phyloP scores from a whole-genome alignment of 1,284 basidiomycete species.

The Meira nashicola region DNA sequence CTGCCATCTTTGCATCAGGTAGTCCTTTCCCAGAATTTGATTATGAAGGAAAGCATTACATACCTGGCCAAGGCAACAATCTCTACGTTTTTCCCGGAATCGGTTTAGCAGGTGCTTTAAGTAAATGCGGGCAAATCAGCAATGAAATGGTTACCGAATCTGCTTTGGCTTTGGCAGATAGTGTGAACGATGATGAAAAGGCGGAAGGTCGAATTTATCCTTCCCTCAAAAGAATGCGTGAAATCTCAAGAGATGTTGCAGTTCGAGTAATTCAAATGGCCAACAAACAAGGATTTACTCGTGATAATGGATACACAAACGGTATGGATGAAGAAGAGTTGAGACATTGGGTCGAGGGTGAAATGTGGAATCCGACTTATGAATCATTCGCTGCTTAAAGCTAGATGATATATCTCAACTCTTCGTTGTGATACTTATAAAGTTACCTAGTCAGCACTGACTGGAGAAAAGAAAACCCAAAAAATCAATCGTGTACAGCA shows the following conservation, averaged over 20 bases:
- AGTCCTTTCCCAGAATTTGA: slow-evolving; percentile 74
- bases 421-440: no score
- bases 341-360: slow-evolving; percentile 36
- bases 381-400: background rate
- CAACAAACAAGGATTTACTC: slow-evolving; percentile 40
- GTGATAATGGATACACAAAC: slow-evolving; percentile 44
- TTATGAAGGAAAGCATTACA: slow-evolving; percentile 63
- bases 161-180: slow-evolving; percentile 69
- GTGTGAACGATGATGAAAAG: slow-evolving; percentile 68
- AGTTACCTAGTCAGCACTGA: no score
- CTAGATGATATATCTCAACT: no score
- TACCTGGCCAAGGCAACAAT: slow-evolving; percentile 87
- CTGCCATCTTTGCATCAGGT: slow-evolving; percentile 78
- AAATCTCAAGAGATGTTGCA: slow-evolving; percentile 43
- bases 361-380: slow-evolving; percentile 49
- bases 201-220: slow-evolving; percentile 52
- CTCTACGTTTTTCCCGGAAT: slow-evolving; percentile 56
- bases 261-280: slow-evolving; percentile 42
- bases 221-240: slow-evolving; percentile 38
- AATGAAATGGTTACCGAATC: slow-evolving; percentile 66
- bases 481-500: no score
- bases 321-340: slow-evolving; percentile 39
- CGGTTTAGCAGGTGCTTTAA: slow-evolving; percentile 57
- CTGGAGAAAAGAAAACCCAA: no score
- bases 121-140: slow-evolving; percentile 65